Conservation (phyloP, 768 basidiomycete species). For the Russula vinacea region DNA sequence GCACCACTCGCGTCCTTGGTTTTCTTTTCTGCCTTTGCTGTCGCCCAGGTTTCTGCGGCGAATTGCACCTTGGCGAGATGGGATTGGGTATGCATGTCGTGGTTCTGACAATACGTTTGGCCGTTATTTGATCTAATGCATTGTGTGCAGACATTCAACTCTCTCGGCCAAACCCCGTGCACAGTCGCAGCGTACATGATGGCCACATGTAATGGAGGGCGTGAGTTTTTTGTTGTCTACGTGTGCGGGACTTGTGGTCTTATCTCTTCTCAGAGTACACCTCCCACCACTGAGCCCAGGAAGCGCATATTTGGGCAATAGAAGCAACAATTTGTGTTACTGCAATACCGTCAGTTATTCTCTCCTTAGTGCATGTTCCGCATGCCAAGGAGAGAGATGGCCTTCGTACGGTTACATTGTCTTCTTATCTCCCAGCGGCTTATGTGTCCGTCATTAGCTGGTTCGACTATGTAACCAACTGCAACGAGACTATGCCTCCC, state of each 20-base stretch:
- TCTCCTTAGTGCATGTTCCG: conserved; percentile 11
- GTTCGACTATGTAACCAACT: background rate
- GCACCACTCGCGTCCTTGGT: background rate
- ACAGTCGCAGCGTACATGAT: conserved; percentile 2
- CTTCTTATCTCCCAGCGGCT: background rate
- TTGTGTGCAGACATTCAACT: background rate
- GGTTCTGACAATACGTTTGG: background rate
- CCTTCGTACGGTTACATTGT: background rate
- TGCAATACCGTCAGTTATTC: conserved; percentile 5
- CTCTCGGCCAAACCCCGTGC: conserved; percentile 2
- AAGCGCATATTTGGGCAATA: too few species aligned
- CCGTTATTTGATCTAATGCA: background rate
- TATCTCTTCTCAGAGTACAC: background rate
- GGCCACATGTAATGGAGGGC: background rate
- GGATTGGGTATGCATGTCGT: background rate
- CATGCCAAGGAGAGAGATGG: conserved; percentile 5
- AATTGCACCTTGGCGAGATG: background rate
- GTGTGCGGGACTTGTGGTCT: background rate
- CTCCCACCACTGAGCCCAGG: background rate
- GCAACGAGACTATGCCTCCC: background rate
- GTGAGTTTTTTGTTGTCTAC: background rate
- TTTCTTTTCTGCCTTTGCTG: background rate
- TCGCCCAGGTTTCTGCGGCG: background rate
- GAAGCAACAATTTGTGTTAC: background rate
- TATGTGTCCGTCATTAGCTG: background rate